Evolutionary conservation across 257 asterid species (phyloP).

Genomic region (Solanum chilense): DNA sequence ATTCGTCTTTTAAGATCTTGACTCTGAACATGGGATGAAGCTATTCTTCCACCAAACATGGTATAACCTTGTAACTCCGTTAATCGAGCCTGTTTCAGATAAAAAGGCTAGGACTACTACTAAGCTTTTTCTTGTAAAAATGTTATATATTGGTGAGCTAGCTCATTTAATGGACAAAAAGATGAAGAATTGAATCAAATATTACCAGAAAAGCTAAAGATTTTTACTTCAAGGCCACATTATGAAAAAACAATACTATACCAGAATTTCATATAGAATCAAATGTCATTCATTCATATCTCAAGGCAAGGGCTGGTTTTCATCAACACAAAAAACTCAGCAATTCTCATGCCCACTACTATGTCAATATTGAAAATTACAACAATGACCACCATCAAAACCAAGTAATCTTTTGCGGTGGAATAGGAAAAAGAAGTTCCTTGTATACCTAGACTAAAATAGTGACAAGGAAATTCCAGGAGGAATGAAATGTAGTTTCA

Average conservation of each 20-base stretch:
- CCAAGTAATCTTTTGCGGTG: not conserved
- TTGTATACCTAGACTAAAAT: not conserved
- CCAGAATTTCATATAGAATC: not conserved
- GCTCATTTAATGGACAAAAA: not conserved
- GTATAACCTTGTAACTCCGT: not conserved
- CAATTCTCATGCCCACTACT: not conserved
- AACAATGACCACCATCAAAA: not conserved
- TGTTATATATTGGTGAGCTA: not conserved
- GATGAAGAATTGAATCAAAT: not conserved
- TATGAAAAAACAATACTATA: not conserved
- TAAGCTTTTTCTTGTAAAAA: not conserved
- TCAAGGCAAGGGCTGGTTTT: slow-evolving; percentile 6
- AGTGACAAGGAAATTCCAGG: not conserved
- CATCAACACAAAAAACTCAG: not conserved
- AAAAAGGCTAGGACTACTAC: not conserved
- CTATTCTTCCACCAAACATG: not conserved
- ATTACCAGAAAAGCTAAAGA: not conserved
- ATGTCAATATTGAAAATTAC: not conserved
- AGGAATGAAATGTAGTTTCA: not conserved
- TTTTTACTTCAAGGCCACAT: not conserved
- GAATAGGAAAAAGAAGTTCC: not conserved
- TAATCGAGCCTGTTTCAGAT: not conserved
- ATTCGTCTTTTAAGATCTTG: not conserved
- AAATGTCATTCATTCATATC: not conserved
- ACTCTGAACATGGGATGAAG: not conserved